These are phyloP conservation scores for Tubosaeta brunneosetosa DNA, from an alignment of 768 basidiomycete genomes.

Conservation along the genomic window DNA sequence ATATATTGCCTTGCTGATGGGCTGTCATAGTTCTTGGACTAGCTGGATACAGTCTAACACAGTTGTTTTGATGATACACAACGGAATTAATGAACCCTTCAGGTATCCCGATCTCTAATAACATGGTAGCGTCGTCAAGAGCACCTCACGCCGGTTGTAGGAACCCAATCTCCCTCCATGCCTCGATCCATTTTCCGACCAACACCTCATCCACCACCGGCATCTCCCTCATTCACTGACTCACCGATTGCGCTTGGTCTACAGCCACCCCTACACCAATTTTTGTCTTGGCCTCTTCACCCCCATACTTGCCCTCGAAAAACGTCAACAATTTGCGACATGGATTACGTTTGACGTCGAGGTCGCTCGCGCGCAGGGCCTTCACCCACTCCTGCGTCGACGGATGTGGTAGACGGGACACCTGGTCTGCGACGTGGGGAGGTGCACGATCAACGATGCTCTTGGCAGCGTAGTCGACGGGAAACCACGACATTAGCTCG, in stretches of 20 bases:
- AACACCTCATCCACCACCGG: slow-evolving; percentile 22
- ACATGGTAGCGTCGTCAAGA: not conserved
- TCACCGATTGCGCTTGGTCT: slow-evolving; percentile 7
- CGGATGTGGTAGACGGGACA: too few species aligned
- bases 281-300: not conserved
- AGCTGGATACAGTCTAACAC: slow-evolving; percentile 32
- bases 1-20: not conserved
- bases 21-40: slow-evolving; percentile 34
- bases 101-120: not conserved
- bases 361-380: slow-evolving; percentile 19
- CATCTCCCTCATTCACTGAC: slow-evolving; percentile 15
- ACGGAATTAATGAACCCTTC: not conserved
- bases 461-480: slow-evolving; percentile 47
- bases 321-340: slow-evolving; percentile 21
- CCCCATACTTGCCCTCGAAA: slow-evolving; percentile 26
- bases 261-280: slow-evolving; percentile 5
- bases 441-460: too few species aligned
- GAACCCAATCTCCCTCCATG: slow-evolving; percentile 42
- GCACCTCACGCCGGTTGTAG: slow-evolving; percentile 5
- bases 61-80: not conserved
- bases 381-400: slow-evolving; percentile 25
- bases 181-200: slow-evolving; percentile 38
- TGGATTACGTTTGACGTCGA: slow-evolving; percentile 21
- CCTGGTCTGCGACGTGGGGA: too few species aligned
- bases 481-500: slow-evolving; percentile 43